Percentiles rank a stretch among this genome's conserved stretches.
phyloP scores from a whole-genome alignment of 495 filamentous ascomycete species.

The Xylaria flabelliformis region DNA sequence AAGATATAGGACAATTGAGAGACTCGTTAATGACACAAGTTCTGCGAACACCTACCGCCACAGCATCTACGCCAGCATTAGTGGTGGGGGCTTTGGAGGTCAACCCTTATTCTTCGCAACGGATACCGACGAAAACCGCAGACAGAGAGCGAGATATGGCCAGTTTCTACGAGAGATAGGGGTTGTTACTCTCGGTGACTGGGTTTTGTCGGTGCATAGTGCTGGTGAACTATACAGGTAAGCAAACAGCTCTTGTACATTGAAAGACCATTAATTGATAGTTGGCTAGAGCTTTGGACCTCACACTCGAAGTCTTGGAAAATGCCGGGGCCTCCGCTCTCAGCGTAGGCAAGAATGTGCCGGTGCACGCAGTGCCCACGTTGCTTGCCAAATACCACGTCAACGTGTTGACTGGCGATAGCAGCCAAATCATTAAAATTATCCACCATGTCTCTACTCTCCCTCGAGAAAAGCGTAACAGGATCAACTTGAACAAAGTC shows the following conservation, averaged over 20 bases:
- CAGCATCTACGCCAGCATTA: conserved; percentile 39
- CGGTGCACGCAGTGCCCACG: conserved; percentile 27
- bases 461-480: conserved; percentile 2
- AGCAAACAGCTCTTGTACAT: not conserved
- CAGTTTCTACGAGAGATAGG: conserved; percentile 31
- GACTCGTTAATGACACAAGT: conserved; percentile 34
- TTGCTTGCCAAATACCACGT: conserved; percentile 34
- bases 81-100: conserved; percentile 39
- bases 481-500: conserved; percentile 33
- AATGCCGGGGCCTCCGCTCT: conserved; percentile 40
- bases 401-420: conserved; percentile 41
- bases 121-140: conserved; percentile 41
- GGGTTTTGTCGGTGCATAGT: conserved; percentile 41
- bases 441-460: conserved; percentile 37
- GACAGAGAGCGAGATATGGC: conserved; percentile 35
- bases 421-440: conserved; percentile 38
- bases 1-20: conserved; percentile 36
- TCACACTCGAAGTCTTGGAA: conserved; percentile 35
- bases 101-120: conserved; percentile 38
- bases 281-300: conserved; percentile 27
- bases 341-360: conserved; percentile 37
- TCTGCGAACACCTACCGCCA: conserved; percentile 38
- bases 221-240: conserved; percentile 33
- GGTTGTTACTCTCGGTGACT: conserved; percentile 36
- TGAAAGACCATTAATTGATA: not conserved